Evolutionary conservation across 192 early-diverging fungal species (phyloP).

Genomic region (Paraglomus brasilianum): DNA sequence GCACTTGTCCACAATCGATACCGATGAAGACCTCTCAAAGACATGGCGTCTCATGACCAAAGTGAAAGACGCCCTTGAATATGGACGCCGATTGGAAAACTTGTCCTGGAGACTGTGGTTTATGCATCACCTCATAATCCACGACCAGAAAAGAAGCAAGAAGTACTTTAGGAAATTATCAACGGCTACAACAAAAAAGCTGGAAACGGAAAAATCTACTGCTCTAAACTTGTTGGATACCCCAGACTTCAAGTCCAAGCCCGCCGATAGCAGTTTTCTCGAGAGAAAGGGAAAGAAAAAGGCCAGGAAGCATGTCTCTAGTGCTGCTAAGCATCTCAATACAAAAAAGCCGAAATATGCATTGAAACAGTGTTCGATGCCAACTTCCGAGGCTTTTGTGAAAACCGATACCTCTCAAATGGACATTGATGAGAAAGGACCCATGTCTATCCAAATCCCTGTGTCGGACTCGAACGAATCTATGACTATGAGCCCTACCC

Average conservation of each 20-base stretch:
- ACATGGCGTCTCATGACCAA: slow-evolving; percentile 84
- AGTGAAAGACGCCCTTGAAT: slow-evolving; percentile 80
- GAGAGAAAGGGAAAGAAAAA: no score
- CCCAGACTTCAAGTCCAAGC: not conserved
- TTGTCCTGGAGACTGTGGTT: slow-evolving; percentile 87
- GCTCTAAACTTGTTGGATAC: not conserved
- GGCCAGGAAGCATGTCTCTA: no score
- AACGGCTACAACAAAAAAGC: slow-evolving; percentile 54
- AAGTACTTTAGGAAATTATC: slow-evolving; percentile 59
- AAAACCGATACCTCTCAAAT: no score
- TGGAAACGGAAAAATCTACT: slow-evolving; percentile 46
- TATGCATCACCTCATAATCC: slow-evolving; percentile 62
- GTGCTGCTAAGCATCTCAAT: no score
- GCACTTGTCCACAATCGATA: slow-evolving; percentile 69
- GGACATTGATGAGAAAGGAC: no score
- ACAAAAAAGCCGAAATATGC: no score
- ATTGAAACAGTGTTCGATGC: no score
- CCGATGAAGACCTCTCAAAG: slow-evolving; percentile 71
- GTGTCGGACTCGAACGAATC: no score
- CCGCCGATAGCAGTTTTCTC: no score
- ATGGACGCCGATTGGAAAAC: slow-evolving; percentile 79
- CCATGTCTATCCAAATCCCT: no score
- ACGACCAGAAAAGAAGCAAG: slow-evolving; percentile 44
- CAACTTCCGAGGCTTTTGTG: no score
- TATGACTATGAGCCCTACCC: no score